Conservation (phyloP, 2,329 filamentous ascomycete genomes). For the Capronia americana region DNA sequence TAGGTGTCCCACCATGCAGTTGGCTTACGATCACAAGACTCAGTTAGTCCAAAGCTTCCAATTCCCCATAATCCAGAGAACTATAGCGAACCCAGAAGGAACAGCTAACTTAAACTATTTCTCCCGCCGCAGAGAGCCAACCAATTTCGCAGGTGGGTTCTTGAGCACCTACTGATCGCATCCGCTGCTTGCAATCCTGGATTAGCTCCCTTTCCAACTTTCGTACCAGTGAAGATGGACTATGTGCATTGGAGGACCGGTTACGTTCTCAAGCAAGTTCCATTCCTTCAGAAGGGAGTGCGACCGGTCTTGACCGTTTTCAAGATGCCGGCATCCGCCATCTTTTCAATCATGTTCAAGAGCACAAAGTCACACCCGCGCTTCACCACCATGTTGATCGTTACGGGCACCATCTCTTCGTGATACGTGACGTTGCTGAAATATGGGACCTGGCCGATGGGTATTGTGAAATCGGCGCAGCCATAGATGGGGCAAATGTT, state of each 20-base stretch:
- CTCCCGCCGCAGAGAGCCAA: too few species aligned
- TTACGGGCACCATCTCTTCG: constrained; percentile 62
- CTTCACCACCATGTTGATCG: constrained; percentile 63
- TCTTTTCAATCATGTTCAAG: constrained; percentile 41
- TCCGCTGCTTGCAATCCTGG: too few species aligned
- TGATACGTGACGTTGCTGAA: constrained; percentile 56
- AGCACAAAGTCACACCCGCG: constrained; percentile 61
- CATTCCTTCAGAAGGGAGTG: constrained; percentile 2
- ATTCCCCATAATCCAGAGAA: too few species aligned
- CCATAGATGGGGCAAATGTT: constrained; percentile 13
- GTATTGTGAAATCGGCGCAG: constrained; percentile 25
- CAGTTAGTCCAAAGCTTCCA: too few species aligned
- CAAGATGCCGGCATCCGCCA: constrained; percentile 41
- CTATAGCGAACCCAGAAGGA: too few species aligned
- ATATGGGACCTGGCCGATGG: constrained; percentile 27
- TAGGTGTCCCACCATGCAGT: too few species aligned
- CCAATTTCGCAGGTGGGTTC: too few species aligned
- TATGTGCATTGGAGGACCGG: not conserved
- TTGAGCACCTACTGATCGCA: too few species aligned
- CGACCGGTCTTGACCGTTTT: constrained; percentile 39
- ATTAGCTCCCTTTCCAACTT: too few species aligned
- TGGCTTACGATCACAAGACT: too few species aligned
- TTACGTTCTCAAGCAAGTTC: not conserved
- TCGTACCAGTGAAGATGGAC: not conserved
- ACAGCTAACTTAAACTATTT: too few species aligned